Percentiles rank a stretch among this genome's conserved stretches.
Conservation (phyloP, 2,329 filamentous ascomycete genomes). For the Stromatinia cepivora region DNA sequence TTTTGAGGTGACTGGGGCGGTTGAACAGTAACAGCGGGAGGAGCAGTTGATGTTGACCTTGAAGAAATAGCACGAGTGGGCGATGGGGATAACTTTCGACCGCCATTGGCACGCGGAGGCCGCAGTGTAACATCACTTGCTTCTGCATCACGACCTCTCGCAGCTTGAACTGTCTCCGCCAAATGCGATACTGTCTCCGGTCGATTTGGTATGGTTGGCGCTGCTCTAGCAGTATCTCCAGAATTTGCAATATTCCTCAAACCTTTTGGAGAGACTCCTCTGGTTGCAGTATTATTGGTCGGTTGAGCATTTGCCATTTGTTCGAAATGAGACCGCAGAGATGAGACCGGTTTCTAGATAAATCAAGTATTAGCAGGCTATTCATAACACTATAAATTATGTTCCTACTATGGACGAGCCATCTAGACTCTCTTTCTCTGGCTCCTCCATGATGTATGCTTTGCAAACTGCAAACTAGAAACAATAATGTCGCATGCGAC, state of each 20-base stretch:
- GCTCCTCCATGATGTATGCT: slow-evolving; percentile 45
- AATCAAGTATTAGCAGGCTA: slow-evolving; percentile 24
- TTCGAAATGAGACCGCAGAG: slow-evolving; percentile 78
- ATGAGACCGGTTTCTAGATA: slow-evolving; percentile 76
- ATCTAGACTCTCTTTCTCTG: slow-evolving; percentile 63
- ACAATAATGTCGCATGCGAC: slow-evolving; percentile 13
- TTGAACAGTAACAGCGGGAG: slow-evolving; percentile 65
- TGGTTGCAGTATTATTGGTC: slow-evolving; percentile 36
- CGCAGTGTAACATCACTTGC: slow-evolving; percentile 31
- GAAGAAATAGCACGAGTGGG: slow-evolving; percentile 31
- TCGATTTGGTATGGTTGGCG: slow-evolving; percentile 24
- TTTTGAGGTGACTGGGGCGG: slow-evolving; percentile 71
- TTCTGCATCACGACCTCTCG: slow-evolving; percentile 36
- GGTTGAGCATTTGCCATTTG: slow-evolving; percentile 61
- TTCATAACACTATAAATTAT: neutral
- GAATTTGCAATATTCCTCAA: slow-evolving; percentile 26
- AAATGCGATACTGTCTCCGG: slow-evolving; percentile 29
- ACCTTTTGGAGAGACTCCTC: slow-evolving; percentile 37
- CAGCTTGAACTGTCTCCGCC: slow-evolving; percentile 27
- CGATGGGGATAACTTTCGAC: slow-evolving; percentile 36
- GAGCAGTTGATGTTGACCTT: slow-evolving; percentile 29
- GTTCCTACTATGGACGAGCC: slow-evolving; percentile 70
- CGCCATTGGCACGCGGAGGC: slow-evolving; percentile 31
- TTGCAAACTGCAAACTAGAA: neutral
- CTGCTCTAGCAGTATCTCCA: slow-evolving; percentile 29